A percentile compares a stretch with the other conserved stretches of the same genome.
Evolutionary conservation across 495 filamentous ascomycete genomes (phyloP).

Genomic region (Aspergillus hancockii): DNA sequence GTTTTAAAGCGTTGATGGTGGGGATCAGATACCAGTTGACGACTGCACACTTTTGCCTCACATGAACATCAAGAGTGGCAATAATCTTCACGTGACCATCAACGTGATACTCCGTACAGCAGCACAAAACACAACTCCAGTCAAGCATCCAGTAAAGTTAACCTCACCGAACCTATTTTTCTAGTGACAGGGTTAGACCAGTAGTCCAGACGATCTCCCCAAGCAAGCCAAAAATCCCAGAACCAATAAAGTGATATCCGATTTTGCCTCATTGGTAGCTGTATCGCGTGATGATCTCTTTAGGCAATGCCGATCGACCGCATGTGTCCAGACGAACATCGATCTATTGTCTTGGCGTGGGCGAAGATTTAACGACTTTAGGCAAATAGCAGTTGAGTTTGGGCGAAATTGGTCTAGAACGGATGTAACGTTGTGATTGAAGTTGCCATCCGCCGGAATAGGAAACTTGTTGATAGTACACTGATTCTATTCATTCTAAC

Average conservation of each 20-base stretch:
- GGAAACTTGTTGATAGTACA: not conserved
- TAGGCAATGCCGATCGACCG: not conserved
- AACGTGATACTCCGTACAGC: too few species aligned
- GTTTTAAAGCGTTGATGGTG: too few species aligned
- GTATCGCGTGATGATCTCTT: not conserved
- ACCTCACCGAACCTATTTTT: not conserved
- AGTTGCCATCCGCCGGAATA: not conserved
- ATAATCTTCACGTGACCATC: too few species aligned
- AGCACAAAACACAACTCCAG: too few species aligned
- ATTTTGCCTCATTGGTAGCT: not conserved
- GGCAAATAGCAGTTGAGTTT: not conserved
- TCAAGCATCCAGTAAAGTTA: not conserved
- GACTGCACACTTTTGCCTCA: too few species aligned
- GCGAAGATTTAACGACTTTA: constrained; percentile 20
- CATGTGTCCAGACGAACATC: not conserved
- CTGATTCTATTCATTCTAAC: constrained; percentile 2
- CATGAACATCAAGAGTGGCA: too few species aligned
- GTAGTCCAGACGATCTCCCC: not conserved
- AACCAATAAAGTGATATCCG: not conserved
- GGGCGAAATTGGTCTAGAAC: constrained; percentile 11
- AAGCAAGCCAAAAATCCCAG: not conserved
- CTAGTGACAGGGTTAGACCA: not conserved
- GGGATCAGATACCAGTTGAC: too few species aligned
- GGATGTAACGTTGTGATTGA: not conserved
- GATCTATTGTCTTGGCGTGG: constrained; percentile 14